Percentiles rank a stretch among this genome's conserved stretches.
These are phyloP conservation scores for Ceratocystis diversiconidia DNA, from an alignment of 2,329 filamentous ascomycete species.

Conservation along the genomic window DNA sequence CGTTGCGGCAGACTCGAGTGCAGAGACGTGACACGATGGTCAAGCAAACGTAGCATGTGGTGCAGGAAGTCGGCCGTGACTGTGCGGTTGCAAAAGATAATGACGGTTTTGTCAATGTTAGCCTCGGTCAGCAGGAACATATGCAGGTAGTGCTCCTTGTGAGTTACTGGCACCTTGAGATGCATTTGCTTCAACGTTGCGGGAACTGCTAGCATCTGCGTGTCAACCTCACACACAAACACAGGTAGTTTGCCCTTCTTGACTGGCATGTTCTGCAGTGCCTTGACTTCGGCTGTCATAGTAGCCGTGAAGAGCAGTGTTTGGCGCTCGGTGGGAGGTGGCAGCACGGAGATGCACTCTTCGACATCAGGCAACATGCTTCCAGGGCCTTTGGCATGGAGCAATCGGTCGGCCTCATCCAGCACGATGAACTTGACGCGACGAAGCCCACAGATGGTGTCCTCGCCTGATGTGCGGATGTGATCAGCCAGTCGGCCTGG, in stretches of 20 bases:
- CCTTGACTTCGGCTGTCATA: constrained; percentile 79
- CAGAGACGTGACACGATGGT: constrained; percentile 79
- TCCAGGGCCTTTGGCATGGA: constrained; percentile 57
- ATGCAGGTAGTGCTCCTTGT: constrained; percentile 91
- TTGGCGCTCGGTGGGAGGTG: constrained; percentile 65
- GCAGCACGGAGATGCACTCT: constrained; percentile 70
- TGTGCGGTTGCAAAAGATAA: constrained; percentile 91
- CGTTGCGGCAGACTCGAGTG: constrained; percentile 78
- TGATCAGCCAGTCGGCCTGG: constrained; percentile 89
- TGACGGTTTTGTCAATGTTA: constrained; percentile 63
- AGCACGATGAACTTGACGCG: constrained; percentile 77
- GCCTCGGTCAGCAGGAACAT: constrained; percentile 65
- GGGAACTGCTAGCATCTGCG: constrained; percentile 60
- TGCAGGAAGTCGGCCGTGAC: constrained; percentile 79
- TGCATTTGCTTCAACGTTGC: constrained; percentile 71
- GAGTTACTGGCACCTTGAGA: constrained; percentile 75
- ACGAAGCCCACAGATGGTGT: constrained; percentile 70
- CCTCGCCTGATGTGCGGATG: constrained; percentile 77
- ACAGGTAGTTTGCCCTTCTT: constrained; percentile 58
- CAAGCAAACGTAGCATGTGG: constrained; percentile 69
- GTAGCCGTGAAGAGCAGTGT: constrained; percentile 94
- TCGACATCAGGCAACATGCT: constrained; percentile 93
- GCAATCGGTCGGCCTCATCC: constrained; percentile 85
- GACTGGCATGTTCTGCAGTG: constrained; percentile 63
- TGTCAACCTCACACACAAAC: constrained; percentile 81